A percentile compares a stretch with the other conserved stretches of the same genome.
These are phyloP conservation scores for Pleurotus salmoneostramineus DNA, from an alignment of 768 basidiomycete species.

Conservation along the genomic window DNA sequence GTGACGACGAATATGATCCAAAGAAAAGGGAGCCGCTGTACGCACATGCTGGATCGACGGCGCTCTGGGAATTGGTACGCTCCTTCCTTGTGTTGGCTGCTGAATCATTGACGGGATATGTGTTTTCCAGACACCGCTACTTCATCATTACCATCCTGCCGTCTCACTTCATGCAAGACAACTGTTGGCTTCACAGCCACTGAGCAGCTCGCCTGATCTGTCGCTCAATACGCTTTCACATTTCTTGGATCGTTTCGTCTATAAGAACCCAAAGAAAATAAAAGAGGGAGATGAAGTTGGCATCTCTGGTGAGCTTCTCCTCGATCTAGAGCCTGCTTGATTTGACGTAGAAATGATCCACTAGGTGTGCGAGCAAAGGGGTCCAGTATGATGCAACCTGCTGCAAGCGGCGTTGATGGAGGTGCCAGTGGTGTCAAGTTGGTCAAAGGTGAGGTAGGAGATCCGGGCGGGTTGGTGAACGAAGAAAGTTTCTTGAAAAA, in stretches of 20 bases:
- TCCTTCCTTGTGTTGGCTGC: not conserved
- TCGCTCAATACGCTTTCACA: constrained; percentile 90
- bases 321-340: not conserved
- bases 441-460: constrained; percentile 52
- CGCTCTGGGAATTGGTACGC: constrained; percentile 89
- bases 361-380: constrained; percentile 50
- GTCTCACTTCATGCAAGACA: constrained; percentile 84
- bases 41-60: constrained; percentile 73
- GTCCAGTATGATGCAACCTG: constrained; percentile 95
- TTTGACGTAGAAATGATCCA: not conserved
- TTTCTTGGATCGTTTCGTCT: constrained; percentile 96
- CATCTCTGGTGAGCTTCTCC: not conserved
- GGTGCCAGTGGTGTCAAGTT: constrained; percentile 61
- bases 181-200: constrained; percentile 64
- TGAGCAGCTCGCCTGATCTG: constrained; percentile 73
- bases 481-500: constrained; percentile 71
- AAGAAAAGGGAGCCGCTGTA: constrained; percentile 88
- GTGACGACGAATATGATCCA: constrained; percentile 64
- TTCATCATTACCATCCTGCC: constrained; percentile 88
- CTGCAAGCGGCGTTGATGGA: constrained; percentile 56
- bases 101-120: not conserved
- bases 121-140: constrained; percentile 61
- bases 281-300: constrained; percentile 24
- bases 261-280: constrained; percentile 87
- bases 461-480: constrained; percentile 54